A percentile compares a stretch with the other conserved stretches of the same genome.
Evolutionary conservation across 2,329 filamentous ascomycete genomes (phyloP).

Genomic region (Colletotrichum sp.): DNA sequence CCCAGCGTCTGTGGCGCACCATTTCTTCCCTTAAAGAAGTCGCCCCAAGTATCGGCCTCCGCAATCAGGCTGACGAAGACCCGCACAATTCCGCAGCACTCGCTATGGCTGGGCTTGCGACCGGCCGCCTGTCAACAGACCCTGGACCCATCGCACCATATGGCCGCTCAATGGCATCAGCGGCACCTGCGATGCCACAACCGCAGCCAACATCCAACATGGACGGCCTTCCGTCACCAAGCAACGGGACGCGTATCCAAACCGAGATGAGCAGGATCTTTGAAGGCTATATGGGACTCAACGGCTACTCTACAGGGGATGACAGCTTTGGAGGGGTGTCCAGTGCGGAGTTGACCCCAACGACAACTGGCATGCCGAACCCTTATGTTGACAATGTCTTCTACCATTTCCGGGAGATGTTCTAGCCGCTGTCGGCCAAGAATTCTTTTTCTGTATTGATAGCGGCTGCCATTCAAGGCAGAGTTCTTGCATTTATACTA

Average conservation of each 20-base stretch:
- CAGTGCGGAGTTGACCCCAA: conserved; percentile 25
- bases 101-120: conserved; percentile 61
- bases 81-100: conserved; percentile 57
- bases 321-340: conserved; percentile 26
- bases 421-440: conserved; percentile 24
- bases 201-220: conserved; percentile 8
- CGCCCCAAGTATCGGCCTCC: conserved; percentile 70
- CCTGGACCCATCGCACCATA: conserved; percentile 27
- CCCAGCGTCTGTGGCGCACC: conserved; percentile 75
- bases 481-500: neutral
- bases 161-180: conserved; percentile 29
- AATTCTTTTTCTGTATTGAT: neutral
- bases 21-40: conserved; percentile 75
- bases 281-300: conserved; percentile 42
- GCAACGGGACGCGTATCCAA: conserved; percentile 56
- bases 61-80: conserved; percentile 50
- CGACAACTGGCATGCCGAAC: conserved; percentile 23
- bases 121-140: conserved; percentile 34
- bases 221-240: conserved; percentile 7
- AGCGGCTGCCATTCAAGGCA: neutral
- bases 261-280: conserved; percentile 58
- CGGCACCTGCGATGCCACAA: conserved; percentile 21
- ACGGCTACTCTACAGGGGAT: conserved; percentile 34
- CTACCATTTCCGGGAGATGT: conserved; percentile 42
- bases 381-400: conserved; percentile 35